Evolutionary conservation across 208 protist species (phyloP), one percentile per base, ranked within the genome.

Genomic region (Trypanosoma cruzi): DNA sequence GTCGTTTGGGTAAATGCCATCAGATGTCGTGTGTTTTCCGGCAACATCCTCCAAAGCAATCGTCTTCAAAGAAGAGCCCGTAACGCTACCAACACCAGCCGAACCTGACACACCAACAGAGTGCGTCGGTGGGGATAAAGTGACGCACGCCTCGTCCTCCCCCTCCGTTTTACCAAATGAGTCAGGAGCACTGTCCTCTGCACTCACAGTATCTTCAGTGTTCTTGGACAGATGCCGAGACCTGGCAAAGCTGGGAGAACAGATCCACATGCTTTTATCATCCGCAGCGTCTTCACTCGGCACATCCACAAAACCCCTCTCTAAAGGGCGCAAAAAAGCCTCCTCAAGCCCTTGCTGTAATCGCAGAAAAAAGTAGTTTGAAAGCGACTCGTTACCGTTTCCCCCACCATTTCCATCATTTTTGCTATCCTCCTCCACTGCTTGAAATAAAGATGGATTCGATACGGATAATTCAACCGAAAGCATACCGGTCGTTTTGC

Each of bases 271-370:
- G 18, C 46, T 20, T 61, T 61, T 46, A 31, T 61, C 32, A 4
- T 46, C 56, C 2, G 1, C 46, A 26, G 16, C 31, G n/a, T 2
- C 31, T 6, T 36, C 44, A 53, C 5, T 34, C 22, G 48, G 7
- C 34, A 20, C 3, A 20, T 28, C 11, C 4, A 13, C 13, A 24
- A 3, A 44, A 28, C 1, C 14, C 26, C 34, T 57, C 6, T 57
- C 53, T 6, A 11, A 2, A 13, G 53, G 22, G 22, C n/a, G 44
- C 8, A 56, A 42, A 26, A 67, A 46, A 24, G 16, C n/a, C 36
- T 67, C 22, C 22, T 67, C 62, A 3, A 67, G 62, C 20, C n/a
- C 31, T n/a, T 44, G 42, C 54, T 57, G 62, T 14, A 67, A 16
- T 31, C n/a, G 62, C 8, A 67, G 26, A 44, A 56, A 57, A 42